Evolutionary conservation across 2,329 filamentous ascomycete species (phyloP).

Genomic region (Akanthomyces lecanii): DNA sequence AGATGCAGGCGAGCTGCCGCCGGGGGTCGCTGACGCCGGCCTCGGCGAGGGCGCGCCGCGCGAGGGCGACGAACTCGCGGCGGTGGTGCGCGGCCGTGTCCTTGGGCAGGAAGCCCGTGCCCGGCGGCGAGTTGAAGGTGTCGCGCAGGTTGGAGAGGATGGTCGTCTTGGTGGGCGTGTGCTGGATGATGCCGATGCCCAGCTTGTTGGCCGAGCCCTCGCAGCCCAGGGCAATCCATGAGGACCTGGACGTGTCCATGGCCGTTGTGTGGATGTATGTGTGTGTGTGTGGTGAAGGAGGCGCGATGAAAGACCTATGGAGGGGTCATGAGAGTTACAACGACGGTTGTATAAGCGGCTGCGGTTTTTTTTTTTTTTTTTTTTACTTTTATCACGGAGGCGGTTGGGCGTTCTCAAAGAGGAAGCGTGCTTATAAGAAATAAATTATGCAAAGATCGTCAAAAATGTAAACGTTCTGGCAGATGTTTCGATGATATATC

Average conservation of each 20-base stretch:
- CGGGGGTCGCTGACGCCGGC: slow-evolving; percentile 51
- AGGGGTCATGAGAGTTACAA: not conserved
- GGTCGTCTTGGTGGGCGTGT: slow-evolving; percentile 53
- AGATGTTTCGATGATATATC: not conserved
- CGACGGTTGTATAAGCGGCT: not conserved
- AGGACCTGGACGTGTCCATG: slow-evolving; percentile 29
- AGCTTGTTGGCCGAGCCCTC: slow-evolving; percentile 99
- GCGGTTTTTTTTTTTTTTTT: too few species aligned
- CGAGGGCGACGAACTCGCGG: slow-evolving; percentile 74
- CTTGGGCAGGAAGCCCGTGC: slow-evolving; percentile 92
- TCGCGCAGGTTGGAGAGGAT: slow-evolving; percentile 93
- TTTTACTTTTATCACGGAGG: too few species aligned
- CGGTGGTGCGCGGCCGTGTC: slow-evolving; percentile 94
- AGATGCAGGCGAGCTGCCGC: slow-evolving; percentile 79
- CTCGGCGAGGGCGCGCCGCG: slow-evolving; percentile 70
- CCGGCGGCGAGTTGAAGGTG: slow-evolving; percentile 87
- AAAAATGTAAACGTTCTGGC: not conserved
- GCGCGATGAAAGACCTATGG: not conserved
- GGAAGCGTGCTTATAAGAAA: too few species aligned
- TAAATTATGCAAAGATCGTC: too few species aligned
- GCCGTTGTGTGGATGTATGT: not conserved
- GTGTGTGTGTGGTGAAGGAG: not conserved
- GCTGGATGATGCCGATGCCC: slow-evolving; percentile 85
- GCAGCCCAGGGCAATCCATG: slow-evolving; percentile 54
- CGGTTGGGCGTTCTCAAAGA: too few species aligned